Base-by-base conservation (phyloP, 495 filamentous ascomycete species). In the Coniosporium apollinis region DNA sequence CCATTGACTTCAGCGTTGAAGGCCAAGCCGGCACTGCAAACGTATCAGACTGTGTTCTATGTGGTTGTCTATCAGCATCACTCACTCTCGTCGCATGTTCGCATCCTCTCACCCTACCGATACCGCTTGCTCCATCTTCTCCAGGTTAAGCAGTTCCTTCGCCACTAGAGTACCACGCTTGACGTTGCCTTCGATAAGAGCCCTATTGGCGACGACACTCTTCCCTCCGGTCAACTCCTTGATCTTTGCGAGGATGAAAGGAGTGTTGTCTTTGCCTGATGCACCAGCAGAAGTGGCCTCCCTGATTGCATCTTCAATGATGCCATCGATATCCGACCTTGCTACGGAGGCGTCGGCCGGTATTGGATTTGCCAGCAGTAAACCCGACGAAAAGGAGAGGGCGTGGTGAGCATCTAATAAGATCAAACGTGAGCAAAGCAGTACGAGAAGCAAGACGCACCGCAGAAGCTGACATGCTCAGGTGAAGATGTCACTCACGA, bases 341-440 rank as follows among this genome's bases (percentile, higher is more conserved):
- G 81, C 63, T 19, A 97, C 75, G 3, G 73, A 76, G 44, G 66
- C 56, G 41, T 79, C 62, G 35, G 67, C 52, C 0, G 87, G 80
- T 37, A 94, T 76, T 0, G 89, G 89, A 50, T 91, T 96, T 28
- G 84, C 83, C 49, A 97, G 82, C 21, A 81, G 60, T 15, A 94
- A 57, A 4, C 89, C 87, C 7, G 71, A 79, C 24, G 69, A 63
- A 8, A 92, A 58, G 1, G 65, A 68, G 17, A 93, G 59, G 22
- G 61, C 63, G n/a, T 50, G 48, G 54, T 77, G 69, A 21, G 77
- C 71, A 51, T 74, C 77, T 79, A 39, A 20, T 30, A n/a, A n/a
- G n/a, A n/a, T n/a, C n/a, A n/a, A n/a, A n/a, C n/a, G n/a, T n/a
- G n/a, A n/a, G n/a, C n/a, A n/a, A n/a, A n/a, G n/a, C n/a, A n/a